phyloP scores from a whole-genome alignment of 78 protist genomes.

The Bodo saltans region DNA sequence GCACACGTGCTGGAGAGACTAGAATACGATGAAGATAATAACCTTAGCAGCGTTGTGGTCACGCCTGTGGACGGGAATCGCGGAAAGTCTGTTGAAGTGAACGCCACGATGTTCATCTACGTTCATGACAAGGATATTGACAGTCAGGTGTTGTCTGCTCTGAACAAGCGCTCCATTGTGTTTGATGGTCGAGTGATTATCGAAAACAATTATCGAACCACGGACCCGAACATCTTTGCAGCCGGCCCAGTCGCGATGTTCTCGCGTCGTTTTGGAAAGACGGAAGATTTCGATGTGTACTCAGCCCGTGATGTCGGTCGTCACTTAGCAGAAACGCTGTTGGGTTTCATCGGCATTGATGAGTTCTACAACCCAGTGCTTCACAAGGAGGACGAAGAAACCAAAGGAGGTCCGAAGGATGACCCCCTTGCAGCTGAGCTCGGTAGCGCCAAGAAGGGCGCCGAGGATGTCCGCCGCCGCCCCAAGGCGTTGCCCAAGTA shows the following conservation, averaged over 20 bases:
- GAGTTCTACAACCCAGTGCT: background rate
- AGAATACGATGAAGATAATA: conserved; percentile 21
- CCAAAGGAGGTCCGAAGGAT: background rate
- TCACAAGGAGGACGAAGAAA: background rate
- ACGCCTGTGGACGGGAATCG: background rate
- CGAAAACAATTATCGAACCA: background rate
- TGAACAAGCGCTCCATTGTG: conserved; percentile 23
- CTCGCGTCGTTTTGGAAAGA: background rate
- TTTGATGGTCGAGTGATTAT: conserved; percentile 33
- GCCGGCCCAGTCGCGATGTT: conserved; percentile 34
- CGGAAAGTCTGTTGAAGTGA: background rate
- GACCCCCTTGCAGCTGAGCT: background rate
- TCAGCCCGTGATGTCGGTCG: conserved; percentile 4
- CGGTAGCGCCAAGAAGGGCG: no score
- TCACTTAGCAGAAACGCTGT: background rate
- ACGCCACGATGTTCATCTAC: conserved; percentile 4
- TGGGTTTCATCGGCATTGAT: conserved; percentile 13
- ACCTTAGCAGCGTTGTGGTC: background rate
- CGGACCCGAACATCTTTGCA: conserved; percentile 22
- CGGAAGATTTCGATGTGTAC: conserved; percentile 1
- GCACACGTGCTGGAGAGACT: conserved; percentile 9
- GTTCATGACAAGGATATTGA: conserved; percentile 16
- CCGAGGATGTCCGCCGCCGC: no score
- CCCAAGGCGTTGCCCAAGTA: conserved; percentile 22
- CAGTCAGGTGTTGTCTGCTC: background rate